Evolutionary conservation across 2,329 filamentous ascomycete genomes (phyloP).

Genomic region (Beauveria sp.): DNA sequence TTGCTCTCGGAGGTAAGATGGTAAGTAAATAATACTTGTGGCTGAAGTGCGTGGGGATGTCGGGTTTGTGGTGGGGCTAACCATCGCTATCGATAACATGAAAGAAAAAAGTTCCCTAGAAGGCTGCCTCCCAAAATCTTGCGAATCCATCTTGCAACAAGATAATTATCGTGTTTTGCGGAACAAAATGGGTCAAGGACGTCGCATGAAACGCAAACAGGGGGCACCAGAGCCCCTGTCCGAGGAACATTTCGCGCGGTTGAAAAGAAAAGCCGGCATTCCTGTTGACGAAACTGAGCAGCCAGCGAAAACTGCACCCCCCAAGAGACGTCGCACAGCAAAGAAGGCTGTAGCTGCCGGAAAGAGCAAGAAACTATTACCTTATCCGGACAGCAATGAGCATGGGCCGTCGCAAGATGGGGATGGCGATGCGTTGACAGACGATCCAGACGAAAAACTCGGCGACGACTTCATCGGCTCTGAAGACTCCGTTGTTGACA

Average conservation of each 20-base stretch:
- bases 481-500: slow-evolving; percentile 59
- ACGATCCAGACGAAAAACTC: slow-evolving; percentile 37
- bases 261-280: slow-evolving; percentile 78
- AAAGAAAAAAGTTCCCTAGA: slow-evolving; percentile 6
- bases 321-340: slow-evolving; percentile 41
- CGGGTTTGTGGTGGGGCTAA: background rate
- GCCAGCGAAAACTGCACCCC: slow-evolving; percentile 53
- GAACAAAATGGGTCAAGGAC: slow-evolving; percentile 68
- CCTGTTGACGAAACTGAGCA: slow-evolving; percentile 44
- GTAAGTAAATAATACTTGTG: no score
- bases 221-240: slow-evolving; percentile 76
- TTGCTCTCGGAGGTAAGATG: no score
- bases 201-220: slow-evolving; percentile 95
- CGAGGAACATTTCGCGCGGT: slow-evolving; percentile 66
- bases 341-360: slow-evolving; percentile 27
- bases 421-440: slow-evolving; percentile 34
- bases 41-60: no score
- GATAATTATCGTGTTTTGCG: background rate
- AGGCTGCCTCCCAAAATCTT: background rate
- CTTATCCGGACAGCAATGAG: slow-evolving; percentile 15
- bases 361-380: slow-evolving; percentile 10
- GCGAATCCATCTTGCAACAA: background rate
- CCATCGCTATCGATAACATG: slow-evolving; percentile 4
- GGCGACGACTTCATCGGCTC: slow-evolving; percentile 55
- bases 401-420: slow-evolving; percentile 19